Evolutionary conservation across 441 rosid species (phyloP).

Genomic region (Erodium trifolium): DNA sequence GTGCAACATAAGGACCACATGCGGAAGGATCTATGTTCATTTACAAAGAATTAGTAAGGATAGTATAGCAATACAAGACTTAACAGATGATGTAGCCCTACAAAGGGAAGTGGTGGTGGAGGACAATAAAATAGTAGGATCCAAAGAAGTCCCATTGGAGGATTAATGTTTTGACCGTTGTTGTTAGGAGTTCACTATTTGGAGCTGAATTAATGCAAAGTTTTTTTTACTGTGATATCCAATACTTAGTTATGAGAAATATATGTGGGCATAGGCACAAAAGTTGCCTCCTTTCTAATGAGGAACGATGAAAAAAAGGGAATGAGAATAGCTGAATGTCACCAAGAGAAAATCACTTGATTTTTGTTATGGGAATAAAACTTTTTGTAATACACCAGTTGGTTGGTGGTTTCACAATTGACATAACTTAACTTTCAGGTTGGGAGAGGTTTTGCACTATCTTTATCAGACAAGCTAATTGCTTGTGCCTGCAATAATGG

Average conservation of each 20-base stretch:
- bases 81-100: background rate
- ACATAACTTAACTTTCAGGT: slow-evolving; percentile 43
- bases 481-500: slow-evolving; percentile 85
- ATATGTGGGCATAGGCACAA: background rate
- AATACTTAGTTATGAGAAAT: background rate
- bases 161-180: background rate
- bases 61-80: background rate
- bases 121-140: background rate
- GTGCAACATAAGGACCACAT: background rate
- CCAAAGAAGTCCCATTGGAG: background rate
- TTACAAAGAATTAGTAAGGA: background rate
- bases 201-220: background rate
- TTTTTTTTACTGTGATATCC: background rate
- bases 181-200: background rate
- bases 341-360: slow-evolving; percentile 9
- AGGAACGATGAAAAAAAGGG: background rate
- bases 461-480: slow-evolving; percentile 53
- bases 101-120: background rate
- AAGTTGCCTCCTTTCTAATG: background rate
- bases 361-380: slow-evolving; percentile 13
- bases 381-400: slow-evolving; percentile 5
- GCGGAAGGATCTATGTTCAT: background rate
- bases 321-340: background rate
- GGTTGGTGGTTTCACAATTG: slow-evolving; percentile 14
- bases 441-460: slow-evolving; percentile 61